Percentiles rank a stretch among this genome's conserved stretches.
Evolutionary conservation across 257 asterid species (phyloP).

Genomic region (Solanum boliviense): DNA sequence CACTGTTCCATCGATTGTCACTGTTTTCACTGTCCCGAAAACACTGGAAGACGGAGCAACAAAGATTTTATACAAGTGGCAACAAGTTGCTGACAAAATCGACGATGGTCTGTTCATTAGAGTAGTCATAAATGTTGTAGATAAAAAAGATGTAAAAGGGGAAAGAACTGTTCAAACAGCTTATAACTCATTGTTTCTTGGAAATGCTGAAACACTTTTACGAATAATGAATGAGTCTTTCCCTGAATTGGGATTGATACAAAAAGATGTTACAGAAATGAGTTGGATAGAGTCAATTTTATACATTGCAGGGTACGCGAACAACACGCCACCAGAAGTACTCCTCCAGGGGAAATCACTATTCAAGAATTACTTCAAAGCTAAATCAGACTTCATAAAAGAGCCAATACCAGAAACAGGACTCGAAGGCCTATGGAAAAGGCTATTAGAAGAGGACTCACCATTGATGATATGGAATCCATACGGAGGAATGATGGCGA

Average conservation of each 20-base stretch:
- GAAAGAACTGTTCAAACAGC: background rate
- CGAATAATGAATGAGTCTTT: background rate
- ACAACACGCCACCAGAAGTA: background rate
- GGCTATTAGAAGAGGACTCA: background rate
- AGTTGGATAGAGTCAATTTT: background rate
- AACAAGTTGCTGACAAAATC: background rate
- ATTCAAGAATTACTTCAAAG: background rate
- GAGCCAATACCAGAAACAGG: slow-evolving; percentile 2
- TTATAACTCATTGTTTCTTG: slow-evolving; percentile 3
- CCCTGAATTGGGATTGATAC: slow-evolving; percentile 2
- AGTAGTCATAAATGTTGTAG: background rate
- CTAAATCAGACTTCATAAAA: slow-evolving; percentile 5
- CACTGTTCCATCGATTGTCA: background rate
- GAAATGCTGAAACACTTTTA: background rate
- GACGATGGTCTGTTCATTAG: background rate
- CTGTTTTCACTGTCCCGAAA: background rate
- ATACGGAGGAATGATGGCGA: slow-evolving; percentile 3
- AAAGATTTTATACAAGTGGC: background rate
- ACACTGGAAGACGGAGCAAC: background rate
- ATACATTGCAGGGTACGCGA: background rate
- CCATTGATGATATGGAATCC: background rate
- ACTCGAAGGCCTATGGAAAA: background rate
- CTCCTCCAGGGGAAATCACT: background rate
- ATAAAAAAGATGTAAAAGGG: background rate
- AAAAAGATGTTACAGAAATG: background rate